Evolutionary conservation across 306 rosid genomes (phyloP), one percentile per base, ranked within the genome.

Genomic region (Oxytropis ochrocephala): DNA sequence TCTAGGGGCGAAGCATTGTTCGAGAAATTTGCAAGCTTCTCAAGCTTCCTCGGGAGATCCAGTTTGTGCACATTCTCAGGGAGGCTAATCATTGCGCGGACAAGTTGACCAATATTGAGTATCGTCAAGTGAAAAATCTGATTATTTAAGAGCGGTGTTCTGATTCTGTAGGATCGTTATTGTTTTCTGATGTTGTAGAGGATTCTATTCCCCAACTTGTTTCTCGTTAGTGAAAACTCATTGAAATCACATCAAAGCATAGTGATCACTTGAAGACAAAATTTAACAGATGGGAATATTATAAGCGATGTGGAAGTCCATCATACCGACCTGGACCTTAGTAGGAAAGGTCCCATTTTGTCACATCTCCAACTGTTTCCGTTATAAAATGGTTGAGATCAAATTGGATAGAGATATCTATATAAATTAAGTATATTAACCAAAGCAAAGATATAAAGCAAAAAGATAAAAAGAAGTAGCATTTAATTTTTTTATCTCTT

Each of bases 321-420:
- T 75, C 69, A 84, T 75, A 66, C 83, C 84, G 67, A 89, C 78
- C 74, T 81, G 89, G 96, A 83, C 78, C 84, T 77, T 83, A 78
- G 69, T 81, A 46, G 87, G 96, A 89, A 57, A 82, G 82, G 84
- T 10, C 89, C 89, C 90, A 64, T 50, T 70, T 58, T 52, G 69
- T 91, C 94, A 84, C 78, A 79, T 87, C 85, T 71, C 75, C 75
- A 85, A 86, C 89, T 79, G 83, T 82, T 87, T 85, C 91, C 24
- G 84, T 88, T 85, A 75, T 44, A 69, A 75, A 72, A 81, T 53
- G 75, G 53, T 68, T 73, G 36, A 33, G 42, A 61, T 36, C 49
- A 60, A 64, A 7, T 58, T 54, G 30, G 39, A 38, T 30, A 21
- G 5, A 36, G 39, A 27, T 54, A n/a, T 35, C 2, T 29, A 36